phyloP scores from a whole-genome alignment of 169 alveolate species.

The Eimeria maxima region DNA sequence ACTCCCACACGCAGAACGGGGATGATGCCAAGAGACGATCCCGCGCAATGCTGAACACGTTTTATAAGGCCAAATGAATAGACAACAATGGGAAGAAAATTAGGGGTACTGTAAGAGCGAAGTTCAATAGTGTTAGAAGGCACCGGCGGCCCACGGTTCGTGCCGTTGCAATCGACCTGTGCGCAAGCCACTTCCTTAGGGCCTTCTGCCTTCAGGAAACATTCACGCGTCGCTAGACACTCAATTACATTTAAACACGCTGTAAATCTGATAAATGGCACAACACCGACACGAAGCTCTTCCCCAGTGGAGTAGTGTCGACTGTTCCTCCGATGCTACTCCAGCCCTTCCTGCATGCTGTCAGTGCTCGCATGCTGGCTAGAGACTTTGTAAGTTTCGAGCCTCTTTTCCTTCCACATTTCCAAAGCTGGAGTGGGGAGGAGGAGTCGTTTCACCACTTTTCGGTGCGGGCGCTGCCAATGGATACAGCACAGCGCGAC shows the following conservation, averaged over 20 bases:
- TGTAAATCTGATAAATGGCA: not conserved
- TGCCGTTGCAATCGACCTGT: not conserved
- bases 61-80: not conserved
- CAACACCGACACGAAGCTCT: not conserved
- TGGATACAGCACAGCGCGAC: not conserved
- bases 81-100: not conserved
- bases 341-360: not conserved
- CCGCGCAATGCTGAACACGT: too few relatives aligned
- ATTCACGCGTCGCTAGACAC: too few relatives aligned
- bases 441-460: not conserved
- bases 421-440: not conserved
- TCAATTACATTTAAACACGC: too few relatives aligned
- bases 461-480: not conserved
- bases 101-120: not conserved
- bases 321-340: not conserved
- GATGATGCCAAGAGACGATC: not conserved
- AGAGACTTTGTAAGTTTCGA: not conserved
- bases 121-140: not conserved
- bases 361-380: not conserved
- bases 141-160: not conserved
- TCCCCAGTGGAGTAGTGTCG: not conserved
- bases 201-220: too few relatives aligned
- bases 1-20: not conserved
- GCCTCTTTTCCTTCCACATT: not conserved
- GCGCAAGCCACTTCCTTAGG: too few relatives aligned